phyloP scores from a whole-genome alignment of 306 rosid genomes.

The Corylus avellana region DNA sequence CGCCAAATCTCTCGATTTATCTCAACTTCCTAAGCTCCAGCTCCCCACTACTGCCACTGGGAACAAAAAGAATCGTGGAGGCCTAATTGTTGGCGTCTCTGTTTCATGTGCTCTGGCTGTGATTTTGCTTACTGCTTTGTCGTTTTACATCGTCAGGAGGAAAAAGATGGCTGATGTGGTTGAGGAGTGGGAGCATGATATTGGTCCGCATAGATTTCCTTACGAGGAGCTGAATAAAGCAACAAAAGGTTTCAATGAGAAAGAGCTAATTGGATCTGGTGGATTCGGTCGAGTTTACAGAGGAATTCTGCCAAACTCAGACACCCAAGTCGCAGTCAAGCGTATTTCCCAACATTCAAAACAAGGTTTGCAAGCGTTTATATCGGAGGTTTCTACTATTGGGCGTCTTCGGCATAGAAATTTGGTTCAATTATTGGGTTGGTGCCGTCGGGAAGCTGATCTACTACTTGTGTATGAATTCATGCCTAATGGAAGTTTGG shows the following conservation, averaged over 20 bases:
- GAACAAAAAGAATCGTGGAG: conserved; percentile 1
- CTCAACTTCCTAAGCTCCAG: conserved; percentile 16
- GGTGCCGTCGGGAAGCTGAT: conserved; percentile 55
- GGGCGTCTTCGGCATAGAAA: conserved; percentile 62
- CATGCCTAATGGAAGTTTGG: conserved; percentile 64
- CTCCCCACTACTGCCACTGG: not conserved
- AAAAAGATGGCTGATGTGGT: conserved; percentile 38
- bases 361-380: conserved; percentile 53
- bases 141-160: conserved; percentile 28
- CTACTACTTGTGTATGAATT: conserved; percentile 53
- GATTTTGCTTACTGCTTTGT: conserved; percentile 5
- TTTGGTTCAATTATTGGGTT: conserved; percentile 58
- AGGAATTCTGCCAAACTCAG: conserved; percentile 42
- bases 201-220: conserved; percentile 63
- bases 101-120: conserved; percentile 3
- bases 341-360: conserved; percentile 55
- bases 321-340: conserved; percentile 53
- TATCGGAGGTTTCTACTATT: conserved; percentile 53
- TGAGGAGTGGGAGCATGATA: conserved; percentile 59
- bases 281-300: conserved; percentile 65
- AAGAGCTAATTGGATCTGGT: conserved; percentile 55
- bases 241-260: conserved; percentile 49
- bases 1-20: conserved; percentile 22
- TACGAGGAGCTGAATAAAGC: conserved; percentile 54
- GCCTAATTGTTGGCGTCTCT: conserved; percentile 14